Evolutionary conservation across 257 asterid species (phyloP).

Genomic region (Solanum chiquidenum): DNA sequence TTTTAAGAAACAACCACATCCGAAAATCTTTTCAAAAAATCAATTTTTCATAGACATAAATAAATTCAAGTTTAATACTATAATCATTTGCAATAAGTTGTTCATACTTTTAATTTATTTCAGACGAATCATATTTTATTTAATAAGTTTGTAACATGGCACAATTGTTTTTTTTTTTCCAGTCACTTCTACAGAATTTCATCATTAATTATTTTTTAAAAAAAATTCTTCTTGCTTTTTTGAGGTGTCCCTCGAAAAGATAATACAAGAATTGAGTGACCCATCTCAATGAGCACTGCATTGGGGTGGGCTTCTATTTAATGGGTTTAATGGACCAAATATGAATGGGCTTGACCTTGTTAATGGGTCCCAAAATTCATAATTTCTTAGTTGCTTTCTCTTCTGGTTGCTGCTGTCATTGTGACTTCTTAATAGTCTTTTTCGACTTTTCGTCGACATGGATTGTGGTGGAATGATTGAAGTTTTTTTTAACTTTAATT

Average conservation of each 20-base stretch:
- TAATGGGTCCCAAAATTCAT: not conserved
- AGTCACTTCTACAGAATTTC: not conserved
- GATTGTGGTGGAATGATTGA: not conserved
- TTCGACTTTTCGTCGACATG: not conserved
- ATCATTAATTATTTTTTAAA: not conserved
- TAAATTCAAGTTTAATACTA: not conserved
- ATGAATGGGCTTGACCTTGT: not conserved
- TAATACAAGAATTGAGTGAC: not conserved
- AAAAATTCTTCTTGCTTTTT: not conserved
- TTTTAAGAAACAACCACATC: not conserved
- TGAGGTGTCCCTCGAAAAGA: not conserved
- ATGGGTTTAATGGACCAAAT: not conserved
- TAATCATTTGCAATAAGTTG: too few relatives aligned
- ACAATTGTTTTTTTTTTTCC: not conserved
- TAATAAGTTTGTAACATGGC: not conserved
- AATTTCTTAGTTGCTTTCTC: not conserved
- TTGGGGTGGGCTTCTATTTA: not conserved
- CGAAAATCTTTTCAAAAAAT: not conserved
- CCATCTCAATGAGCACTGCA: not conserved
- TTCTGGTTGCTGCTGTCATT: not conserved
- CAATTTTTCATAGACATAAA: not conserved
- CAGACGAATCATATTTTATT: not conserved
- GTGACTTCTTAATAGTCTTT: not conserved
- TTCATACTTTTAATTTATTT: not conserved
- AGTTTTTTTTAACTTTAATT: fast-evolving